These are phyloP conservation scores for Aplosporella prunicola DNA, from an alignment of 2,329 filamentous ascomycete species.

Conservation along the genomic window DNA sequence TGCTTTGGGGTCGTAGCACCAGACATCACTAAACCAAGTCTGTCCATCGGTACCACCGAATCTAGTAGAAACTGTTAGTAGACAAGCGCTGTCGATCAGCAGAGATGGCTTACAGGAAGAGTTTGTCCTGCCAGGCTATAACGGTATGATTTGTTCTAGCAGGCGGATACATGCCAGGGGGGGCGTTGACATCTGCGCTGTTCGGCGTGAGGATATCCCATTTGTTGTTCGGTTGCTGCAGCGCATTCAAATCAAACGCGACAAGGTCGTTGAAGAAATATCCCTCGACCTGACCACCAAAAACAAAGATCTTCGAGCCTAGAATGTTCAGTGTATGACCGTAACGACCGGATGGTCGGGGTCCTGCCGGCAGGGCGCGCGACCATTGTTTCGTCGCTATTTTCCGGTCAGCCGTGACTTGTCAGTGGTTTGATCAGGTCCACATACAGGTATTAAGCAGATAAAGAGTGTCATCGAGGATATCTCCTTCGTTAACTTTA, in stretches of 20 bases:
- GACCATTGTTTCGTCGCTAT: conserved; percentile 97
- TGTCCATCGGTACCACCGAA: conserved; percentile 95
- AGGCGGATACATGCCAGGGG: conserved; percentile 4
- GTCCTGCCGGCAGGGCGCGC: conserved; percentile 75
- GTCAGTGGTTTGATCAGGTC: background rate
- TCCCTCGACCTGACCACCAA: conserved; percentile 93
- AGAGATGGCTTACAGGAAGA: conserved; percentile 65
- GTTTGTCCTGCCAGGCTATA: conserved; percentile 82
- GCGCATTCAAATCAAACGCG: conserved; percentile 88
- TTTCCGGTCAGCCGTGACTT: conserved; percentile 20
- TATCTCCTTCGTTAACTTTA: conserved; percentile 86
- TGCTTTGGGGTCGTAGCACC: conserved; percentile 78
- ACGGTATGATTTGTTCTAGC: conserved; percentile 81
- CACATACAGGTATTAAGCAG: conserved; percentile 90
- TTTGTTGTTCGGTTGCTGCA: conserved; percentile 81
- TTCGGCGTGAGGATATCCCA: conserved; percentile 90
- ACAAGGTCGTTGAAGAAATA: conserved; percentile 97
- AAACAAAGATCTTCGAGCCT: conserved; percentile 94
- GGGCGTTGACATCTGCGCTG: conserved; percentile 51
- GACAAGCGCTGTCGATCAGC: background rate
- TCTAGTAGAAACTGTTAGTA: conserved; percentile 36
- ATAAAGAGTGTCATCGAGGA: conserved; percentile 90
- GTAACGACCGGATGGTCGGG: conserved; percentile 81
- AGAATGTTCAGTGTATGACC: conserved; percentile 95
- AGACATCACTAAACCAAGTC: conserved; percentile 98